Evolutionary conservation across 164 flowering plant genomes (phyloP).

Genomic region (Stephania cephalantha): DNA sequence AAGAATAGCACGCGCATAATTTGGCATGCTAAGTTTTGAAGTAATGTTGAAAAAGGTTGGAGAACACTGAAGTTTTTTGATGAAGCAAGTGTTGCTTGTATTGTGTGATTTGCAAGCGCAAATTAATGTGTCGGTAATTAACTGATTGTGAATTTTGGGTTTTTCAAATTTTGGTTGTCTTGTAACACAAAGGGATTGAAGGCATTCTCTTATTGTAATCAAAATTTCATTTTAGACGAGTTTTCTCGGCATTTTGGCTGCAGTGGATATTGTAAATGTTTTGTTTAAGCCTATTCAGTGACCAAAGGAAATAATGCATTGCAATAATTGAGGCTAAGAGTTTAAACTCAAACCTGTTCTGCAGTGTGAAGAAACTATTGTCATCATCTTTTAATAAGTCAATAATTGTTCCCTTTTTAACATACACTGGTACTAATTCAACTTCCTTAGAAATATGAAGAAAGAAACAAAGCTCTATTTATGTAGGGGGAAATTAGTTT

Average conservation of each 20-base stretch:
- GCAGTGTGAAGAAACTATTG: too few species aligned
- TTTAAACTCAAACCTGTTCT: too few species aligned
- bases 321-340: not conserved
- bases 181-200: too few species aligned
- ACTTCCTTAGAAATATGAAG: not conserved
- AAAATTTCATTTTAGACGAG: not conserved
- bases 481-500: too few species aligned
- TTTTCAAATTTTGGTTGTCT: too few species aligned
- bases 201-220: too few species aligned
- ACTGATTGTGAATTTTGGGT: too few species aligned
- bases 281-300: too few species aligned
- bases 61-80: not conserved
- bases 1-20: not conserved
- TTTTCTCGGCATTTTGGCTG: not conserved
- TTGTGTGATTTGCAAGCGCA: not conserved
- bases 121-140: too few species aligned
- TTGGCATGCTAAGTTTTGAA: not conserved
- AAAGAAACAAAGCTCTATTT: not conserved
- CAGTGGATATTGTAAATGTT: not conserved
- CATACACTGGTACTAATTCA: not conserved
- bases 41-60: not conserved
- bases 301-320: not conserved
- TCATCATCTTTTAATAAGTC: too few species aligned
- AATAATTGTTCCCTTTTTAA: too few species aligned
- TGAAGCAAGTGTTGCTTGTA: not conserved